Conservation (phyloP, 805 yeast species). For the Priceomyces castillae region DNA sequence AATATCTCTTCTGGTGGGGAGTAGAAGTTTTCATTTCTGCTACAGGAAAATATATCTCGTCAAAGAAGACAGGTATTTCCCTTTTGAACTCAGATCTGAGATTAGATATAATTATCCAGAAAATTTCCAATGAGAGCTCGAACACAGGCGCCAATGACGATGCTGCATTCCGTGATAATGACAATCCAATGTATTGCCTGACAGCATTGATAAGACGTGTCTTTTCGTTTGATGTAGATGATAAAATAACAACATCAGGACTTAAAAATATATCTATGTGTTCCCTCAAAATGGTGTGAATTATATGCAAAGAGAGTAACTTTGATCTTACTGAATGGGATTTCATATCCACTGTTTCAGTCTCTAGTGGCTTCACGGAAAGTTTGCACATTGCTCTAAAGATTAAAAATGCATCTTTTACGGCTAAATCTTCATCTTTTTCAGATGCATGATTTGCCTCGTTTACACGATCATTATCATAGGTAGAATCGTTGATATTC, state of each 20-base stretch:
- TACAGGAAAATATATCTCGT: constrained; percentile 91
- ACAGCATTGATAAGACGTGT: constrained; percentile 73
- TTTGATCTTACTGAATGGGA: constrained; percentile 93
- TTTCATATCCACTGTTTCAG: constrained; percentile 75
- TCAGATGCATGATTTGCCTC: constrained; percentile 44
- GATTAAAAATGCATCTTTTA: constrained; percentile 88
- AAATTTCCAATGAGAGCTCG: constrained; percentile 87
- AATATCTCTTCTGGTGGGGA: constrained; percentile 86
- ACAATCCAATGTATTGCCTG: constrained; percentile 77
- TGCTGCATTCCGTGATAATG: constrained; percentile 88
- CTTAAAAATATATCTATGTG: constrained; percentile 79
- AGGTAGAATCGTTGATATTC: constrained; percentile 46
- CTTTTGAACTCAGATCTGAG: constrained; percentile 84
- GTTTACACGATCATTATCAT: constrained; percentile 51
- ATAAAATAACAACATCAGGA: constrained; percentile 50
- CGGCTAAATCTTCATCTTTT: constrained; percentile 63
- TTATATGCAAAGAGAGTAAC: constrained; percentile 78
- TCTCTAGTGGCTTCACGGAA: constrained; percentile 79
- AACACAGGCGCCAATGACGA: constrained; percentile 88
- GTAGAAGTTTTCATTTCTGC: constrained; percentile 90
- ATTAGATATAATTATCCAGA: constrained; percentile 83
- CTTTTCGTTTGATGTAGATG: constrained; percentile 48
- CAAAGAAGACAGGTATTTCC: constrained; percentile 91
- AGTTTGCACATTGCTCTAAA: constrained; percentile 94
- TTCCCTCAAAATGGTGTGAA: constrained; percentile 80